Percentiles rank a stretch among this genome's conserved stretches.
These are phyloP conservation scores for Astragalus glycyphyllos DNA, from an alignment of 306 rosid genomes.

Conservation along the genomic window DNA sequence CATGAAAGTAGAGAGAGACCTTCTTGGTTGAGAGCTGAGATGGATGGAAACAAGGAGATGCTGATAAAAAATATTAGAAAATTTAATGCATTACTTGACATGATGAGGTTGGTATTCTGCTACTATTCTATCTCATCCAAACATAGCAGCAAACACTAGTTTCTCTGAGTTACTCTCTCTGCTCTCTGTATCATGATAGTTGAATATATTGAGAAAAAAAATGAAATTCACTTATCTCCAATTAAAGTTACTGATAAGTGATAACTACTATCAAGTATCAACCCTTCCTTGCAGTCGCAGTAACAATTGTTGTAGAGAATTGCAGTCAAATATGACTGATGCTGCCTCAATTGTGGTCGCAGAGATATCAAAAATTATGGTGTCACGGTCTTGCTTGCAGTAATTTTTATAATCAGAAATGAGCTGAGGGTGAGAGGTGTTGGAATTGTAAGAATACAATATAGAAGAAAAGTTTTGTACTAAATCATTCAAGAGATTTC, in stretches of 20 bases:
- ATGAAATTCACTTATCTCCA: constrained; percentile 42
- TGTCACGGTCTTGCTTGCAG: too few relatives aligned
- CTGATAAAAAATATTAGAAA: constrained; percentile 64
- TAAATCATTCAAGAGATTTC: constrained; percentile 22
- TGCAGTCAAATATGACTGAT: too few relatives aligned
- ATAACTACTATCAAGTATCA: constrained; percentile 28
- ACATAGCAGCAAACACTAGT: constrained; percentile 45
- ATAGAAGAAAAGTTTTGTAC: constrained; percentile 15
- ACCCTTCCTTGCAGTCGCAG: background rate
- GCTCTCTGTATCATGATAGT: constrained; percentile 47
- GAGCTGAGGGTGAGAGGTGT: constrained; percentile 7
- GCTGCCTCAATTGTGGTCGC: too few relatives aligned
- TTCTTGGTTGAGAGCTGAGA: constrained; percentile 81
- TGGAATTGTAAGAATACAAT: constrained; percentile 2
- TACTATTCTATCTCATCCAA: constrained; percentile 68
- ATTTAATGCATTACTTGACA: constrained; percentile 66
- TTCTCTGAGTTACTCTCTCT: constrained; percentile 48
- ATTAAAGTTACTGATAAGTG: constrained; percentile 45
- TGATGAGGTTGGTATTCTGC: constrained; percentile 53
- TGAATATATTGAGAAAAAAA: constrained; percentile 7
- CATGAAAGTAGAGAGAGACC: constrained; percentile 89
- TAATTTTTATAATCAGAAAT: too few relatives aligned
- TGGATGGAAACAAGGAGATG: constrained; percentile 61
- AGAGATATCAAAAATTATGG: too few relatives aligned
- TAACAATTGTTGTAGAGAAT: too few relatives aligned